Conservation (phyloP, 1,284 basidiomycete genomes). For the Rugosomyces carneus region DNA sequence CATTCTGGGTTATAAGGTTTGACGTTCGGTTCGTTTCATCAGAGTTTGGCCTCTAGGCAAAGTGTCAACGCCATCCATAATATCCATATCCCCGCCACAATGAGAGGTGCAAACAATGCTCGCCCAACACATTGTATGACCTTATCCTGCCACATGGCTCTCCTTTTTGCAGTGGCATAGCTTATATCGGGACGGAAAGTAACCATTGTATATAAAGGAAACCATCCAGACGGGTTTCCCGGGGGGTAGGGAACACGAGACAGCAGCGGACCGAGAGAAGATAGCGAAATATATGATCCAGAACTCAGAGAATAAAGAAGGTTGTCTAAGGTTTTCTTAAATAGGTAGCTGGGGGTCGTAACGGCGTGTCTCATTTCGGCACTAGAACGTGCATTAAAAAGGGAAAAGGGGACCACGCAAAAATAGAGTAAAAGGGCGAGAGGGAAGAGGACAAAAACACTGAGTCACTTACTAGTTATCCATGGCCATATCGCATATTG, state of each 20-base stretch:
- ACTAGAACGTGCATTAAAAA: constrained; percentile 34
- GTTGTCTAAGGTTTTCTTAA: constrained; percentile 80
- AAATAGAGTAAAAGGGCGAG: background rate
- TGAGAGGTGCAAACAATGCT: constrained; percentile 39
- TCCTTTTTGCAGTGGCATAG: constrained; percentile 69
- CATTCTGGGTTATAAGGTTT: constrained; percentile 31
- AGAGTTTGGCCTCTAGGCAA: constrained; percentile 20
- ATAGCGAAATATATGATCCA: constrained; percentile 36
- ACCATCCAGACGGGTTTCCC: constrained; percentile 67
- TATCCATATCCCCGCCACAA: constrained; percentile 36
- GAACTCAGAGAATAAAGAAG: constrained; percentile 60
- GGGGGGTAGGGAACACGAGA: constrained; percentile 49
- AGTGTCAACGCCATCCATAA: constrained; percentile 27
- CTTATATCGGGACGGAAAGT: constrained; percentile 94
- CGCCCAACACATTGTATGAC: constrained; percentile 41
- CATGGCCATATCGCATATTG: constrained; percentile 90
- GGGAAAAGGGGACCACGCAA: constrained; percentile 9
- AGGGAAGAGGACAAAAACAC: constrained; percentile 7
- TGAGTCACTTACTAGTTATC: constrained; percentile 80
- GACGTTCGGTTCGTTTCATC: constrained; percentile 24
- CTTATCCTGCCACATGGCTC: constrained; percentile 53
- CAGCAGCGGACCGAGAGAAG: constrained; percentile 35
- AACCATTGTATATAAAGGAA: constrained; percentile 94
- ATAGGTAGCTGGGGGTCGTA: constrained; percentile 73
- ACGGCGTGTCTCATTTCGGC: constrained; percentile 94